Base-by-base conservation (phyloP, 176 grass and related monocot species). In the Triticum turgidum region DNA sequence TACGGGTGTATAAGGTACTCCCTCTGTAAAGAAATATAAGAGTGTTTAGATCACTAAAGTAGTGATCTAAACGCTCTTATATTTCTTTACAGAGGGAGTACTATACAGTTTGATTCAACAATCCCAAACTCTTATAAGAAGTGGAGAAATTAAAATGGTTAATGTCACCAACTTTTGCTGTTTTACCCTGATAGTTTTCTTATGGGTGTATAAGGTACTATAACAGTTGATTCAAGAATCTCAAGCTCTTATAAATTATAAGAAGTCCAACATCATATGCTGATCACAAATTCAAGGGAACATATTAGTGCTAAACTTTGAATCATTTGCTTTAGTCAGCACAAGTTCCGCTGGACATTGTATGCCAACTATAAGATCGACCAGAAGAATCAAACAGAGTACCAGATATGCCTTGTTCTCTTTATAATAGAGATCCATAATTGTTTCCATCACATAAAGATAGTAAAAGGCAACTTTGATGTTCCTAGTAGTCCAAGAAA, bases 301-400 rank as follows among this genome's bases (percentile, higher is more conserved):
- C 52, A 58, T 18, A 30, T 61, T 61, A 42, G 34, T n/a, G 13
- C 54, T 30, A 68, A 71, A 76, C 0, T 38, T 65, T 69, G 66
- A 80, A 79, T 37, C 42, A 61, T 75, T 75, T 51, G 58, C 10
- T 84, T 80, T 69, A 32, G 14, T 81, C 10, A 76, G 37, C 49
- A 79, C 20, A 80, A 90, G 21, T 80, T 73, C 42, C 14, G 73
- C 13, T 29, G 33, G 13, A 25, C 21, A 72, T 24, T 58, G 33
- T 34, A 65, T 37, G 33, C 10, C 17, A 30, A 75, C 10, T 0
- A 14, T 27, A 51, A 42, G 6, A 76, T 39, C 11, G 3, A 76
- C 17, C 86, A 41, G 7, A 87, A 87, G 6, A 65, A 65, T 25
- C 20, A 42, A n/a, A 41, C 69, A 75, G 15, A 22, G 29, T 34